Base-by-base conservation (phyloP, 169 alveolate species). In the Cryptosporidium andersoni region DNA sequence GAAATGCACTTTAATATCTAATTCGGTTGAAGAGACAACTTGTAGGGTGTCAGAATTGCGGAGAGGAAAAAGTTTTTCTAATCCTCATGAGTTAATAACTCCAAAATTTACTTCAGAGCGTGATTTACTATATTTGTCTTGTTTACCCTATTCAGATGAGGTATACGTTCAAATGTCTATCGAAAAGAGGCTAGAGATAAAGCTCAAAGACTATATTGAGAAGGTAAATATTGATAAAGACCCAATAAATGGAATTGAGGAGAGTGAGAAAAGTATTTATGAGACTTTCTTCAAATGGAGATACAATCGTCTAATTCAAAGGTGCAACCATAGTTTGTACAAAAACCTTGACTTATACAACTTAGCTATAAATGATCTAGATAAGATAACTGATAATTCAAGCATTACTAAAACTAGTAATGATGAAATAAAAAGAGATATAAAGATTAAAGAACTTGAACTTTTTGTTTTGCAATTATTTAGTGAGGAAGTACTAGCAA, bases 71-170 rank as follows among this genome's bases (percentile, higher is more conserved):
- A 39, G 43, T n/a, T 6, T 12, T 6, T 45, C 53, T 40, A 40
- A 45, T 45, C 11, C 60, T 16, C 55, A 47, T 58, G 49, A 74
- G 39, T 4, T 74, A 9, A 55, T 58, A 25, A 16, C 25, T 36
- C 85, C 85, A 56, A 62, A 74, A 43, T 74, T 74, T 51, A 48
- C 85, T 25, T 58, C 63, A 55, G 85, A 74, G 37, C 55, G 85
- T 43, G 64, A 74, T 25, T 45, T 25, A 43, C 40, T 74, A 16
- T 74, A 43, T 49, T 60, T 74, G 16, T 55, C 40, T 5, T 25
- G 25, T 25, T 25, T 25, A 60, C 74, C 85, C 9, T 11, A 40
- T 45, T 16, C 55, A 9, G 4, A 3, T 8, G 74, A 74, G 36
- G 36, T 51, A 16, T 53, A 74, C n/a, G 43, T 64, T 34, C 16